Evolutionary conservation across 805 yeast genomes (phyloP).

Genomic region (Candida ascalaphidarum): DNA sequence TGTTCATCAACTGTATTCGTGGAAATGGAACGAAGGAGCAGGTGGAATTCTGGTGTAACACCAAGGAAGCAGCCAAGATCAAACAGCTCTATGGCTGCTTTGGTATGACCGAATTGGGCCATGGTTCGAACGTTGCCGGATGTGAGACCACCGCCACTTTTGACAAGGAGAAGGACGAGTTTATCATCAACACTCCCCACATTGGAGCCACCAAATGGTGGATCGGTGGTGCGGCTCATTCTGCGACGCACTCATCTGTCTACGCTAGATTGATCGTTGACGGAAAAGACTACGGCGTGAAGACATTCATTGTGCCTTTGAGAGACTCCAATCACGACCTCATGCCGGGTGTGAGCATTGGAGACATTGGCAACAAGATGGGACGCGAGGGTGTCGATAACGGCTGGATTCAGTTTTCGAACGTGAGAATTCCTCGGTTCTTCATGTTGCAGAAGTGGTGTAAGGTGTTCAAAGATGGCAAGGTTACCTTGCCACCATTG

Average conservation of each 20-base stretch:
- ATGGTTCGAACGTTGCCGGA: conserved; percentile 23
- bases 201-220: conserved; percentile 44
- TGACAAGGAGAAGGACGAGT: conserved; percentile 32
- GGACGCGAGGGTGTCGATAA: conserved; percentile 42
- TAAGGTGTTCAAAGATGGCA: conserved; percentile 31
- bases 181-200: conserved; percentile 37
- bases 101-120: conserved; percentile 89
- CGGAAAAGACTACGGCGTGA: conserved; percentile 38
- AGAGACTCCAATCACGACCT: conserved; percentile 34
- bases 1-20: conserved; percentile 28
- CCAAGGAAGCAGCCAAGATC: conserved; percentile 23
- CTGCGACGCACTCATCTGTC: conserved; percentile 32
- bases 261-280: conserved; percentile 36
- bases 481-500: conserved; percentile 34
- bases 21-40: conserved; percentile 35
- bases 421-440: conserved; percentile 35
- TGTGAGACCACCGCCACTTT: conserved; percentile 21
- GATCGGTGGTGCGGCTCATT: conserved; percentile 44
- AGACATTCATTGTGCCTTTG: conserved; percentile 38
- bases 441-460: conserved; percentile 39
- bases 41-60: conserved; percentile 27
- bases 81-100: conserved; percentile 63
- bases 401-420: conserved; percentile 40
- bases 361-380: conserved; percentile 42
- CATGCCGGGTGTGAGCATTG: conserved; percentile 35